phyloP scores from a whole-genome alignment of 805 yeast species.

The Candida pini region DNA sequence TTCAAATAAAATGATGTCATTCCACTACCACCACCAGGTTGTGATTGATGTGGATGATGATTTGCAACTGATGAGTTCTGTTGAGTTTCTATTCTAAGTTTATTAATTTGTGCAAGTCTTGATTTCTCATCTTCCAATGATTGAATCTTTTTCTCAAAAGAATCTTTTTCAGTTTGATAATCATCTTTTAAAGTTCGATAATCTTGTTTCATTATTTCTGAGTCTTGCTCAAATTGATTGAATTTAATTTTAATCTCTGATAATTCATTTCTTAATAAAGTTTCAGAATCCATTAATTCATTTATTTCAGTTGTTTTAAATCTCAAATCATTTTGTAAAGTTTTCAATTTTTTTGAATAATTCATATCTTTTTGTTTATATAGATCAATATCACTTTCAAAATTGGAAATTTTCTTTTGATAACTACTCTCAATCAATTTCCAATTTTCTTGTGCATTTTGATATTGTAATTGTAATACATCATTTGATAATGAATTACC shows the following conservation, averaged over 20 bases:
- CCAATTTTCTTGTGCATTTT: constrained; percentile 79
- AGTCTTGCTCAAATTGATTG: constrained; percentile 14
- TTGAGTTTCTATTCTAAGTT: constrained; percentile 10
- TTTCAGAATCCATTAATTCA: constrained; percentile 22
- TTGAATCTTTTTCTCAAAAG: constrained; percentile 21
- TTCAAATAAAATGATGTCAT: constrained; percentile 23
- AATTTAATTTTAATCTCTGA: constrained; percentile 15
- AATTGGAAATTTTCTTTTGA: constrained; percentile 37
- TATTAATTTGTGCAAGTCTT: constrained; percentile 12
- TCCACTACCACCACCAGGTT: background rate
- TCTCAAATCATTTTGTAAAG: constrained; percentile 33
- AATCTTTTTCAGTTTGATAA: constrained; percentile 20
- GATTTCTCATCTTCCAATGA: constrained; percentile 25
- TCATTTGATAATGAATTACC: constrained; percentile 27
- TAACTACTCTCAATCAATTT: constrained; percentile 68
- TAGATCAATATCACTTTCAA: constrained; percentile 41
- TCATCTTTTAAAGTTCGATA: constrained; percentile 26
- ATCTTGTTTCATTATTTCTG: constrained; percentile 16
- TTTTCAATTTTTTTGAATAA: constrained; percentile 23
- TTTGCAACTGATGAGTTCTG: constrained; percentile 3
- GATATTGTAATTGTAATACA: constrained; percentile 62
- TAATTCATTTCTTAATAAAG: constrained; percentile 13
- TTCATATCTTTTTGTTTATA: constrained; percentile 27
- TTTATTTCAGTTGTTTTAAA: constrained; percentile 23
- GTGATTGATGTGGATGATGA: background rate